These are phyloP conservation scores for Globisporangium lucens DNA, from an alignment of 352 stramenopile species.

Conservation along the genomic window DNA sequence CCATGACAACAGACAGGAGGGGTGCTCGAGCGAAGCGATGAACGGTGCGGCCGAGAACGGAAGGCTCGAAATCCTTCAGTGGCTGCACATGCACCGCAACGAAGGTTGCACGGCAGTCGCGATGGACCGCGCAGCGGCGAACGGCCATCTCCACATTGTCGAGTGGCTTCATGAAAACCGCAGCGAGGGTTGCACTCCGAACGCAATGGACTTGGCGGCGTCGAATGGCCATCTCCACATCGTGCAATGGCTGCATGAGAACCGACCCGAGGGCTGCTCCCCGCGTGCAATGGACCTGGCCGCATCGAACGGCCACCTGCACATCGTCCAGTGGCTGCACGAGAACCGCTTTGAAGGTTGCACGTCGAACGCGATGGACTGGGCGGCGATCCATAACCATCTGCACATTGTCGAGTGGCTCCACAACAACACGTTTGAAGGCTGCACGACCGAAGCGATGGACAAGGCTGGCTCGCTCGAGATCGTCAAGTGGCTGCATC, in stretches of 20 bases:
- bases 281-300: conserved; percentile 11
- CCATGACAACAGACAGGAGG: conserved; percentile 10
- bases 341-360: conserved; percentile 17
- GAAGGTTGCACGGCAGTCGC: conserved; percentile 5
- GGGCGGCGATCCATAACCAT: conserved; percentile 3
- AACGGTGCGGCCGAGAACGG: conserved; percentile 8
- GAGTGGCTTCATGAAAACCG: conserved; percentile 11
- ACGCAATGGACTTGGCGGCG: conserved; percentile 9
- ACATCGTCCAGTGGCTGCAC: conserved; percentile 25
- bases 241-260: conserved; percentile 10
- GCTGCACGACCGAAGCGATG: conserved; percentile 16
- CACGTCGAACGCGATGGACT: conserved; percentile 13
- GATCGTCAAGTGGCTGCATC: conserved; percentile 10
- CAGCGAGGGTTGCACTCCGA: conserved; percentile 6
- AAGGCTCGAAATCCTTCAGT: conserved; percentile 6
- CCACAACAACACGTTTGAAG: conserved; percentile 10
- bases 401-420: conserved; percentile 11
- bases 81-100: conserved; percentile 2
- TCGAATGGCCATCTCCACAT: conserved; percentile 9
- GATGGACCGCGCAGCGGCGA: conserved; percentile 9
- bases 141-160: conserved; percentile 8
- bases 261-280: conserved; percentile 5
- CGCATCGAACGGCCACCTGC: conserved; percentile 20
- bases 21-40: conserved; percentile 13
- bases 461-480: conserved; percentile 13